A percentile compares a stretch with the other conserved stretches of the same genome.
Evolutionary conservation across 2,329 filamentous ascomycete species (phyloP).

Genomic region (Colletotrichum shisoi): DNA sequence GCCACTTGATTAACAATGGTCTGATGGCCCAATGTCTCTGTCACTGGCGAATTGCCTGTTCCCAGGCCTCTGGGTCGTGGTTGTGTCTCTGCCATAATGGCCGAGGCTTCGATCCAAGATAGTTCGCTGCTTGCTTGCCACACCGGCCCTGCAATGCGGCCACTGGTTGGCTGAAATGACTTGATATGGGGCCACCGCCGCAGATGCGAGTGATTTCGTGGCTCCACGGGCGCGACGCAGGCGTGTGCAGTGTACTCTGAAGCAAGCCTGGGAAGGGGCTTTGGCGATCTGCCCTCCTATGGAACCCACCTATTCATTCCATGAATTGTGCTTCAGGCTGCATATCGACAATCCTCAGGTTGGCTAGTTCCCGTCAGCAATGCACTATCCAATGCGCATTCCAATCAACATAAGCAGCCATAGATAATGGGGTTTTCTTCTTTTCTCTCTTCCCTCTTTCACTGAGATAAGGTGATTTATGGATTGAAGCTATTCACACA

Average conservation of each 20-base stretch:
- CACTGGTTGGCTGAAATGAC: slow-evolving; percentile 35
- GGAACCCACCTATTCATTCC: slow-evolving; percentile 5
- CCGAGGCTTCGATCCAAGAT: neutral
- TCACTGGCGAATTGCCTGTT: slow-evolving; percentile 4
- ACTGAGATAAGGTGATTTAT: slow-evolving; percentile 22
- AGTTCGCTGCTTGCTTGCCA: neutral
- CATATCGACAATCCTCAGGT: neutral
- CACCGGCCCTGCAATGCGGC: slow-evolving; percentile 27
- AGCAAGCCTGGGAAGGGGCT: neutral
- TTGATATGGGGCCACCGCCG: slow-evolving; percentile 29
- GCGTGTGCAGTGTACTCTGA: neutral
- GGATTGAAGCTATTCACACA: slow-evolving; percentile 36
- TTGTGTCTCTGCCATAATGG: neutral
- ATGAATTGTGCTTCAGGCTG: neutral
- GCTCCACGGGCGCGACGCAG: slow-evolving; percentile 24
- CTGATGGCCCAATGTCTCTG: slow-evolving; percentile 24
- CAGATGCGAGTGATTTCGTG: slow-evolving; percentile 29
- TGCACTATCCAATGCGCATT: neutral
- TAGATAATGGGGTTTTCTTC: neutral
- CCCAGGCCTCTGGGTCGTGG: slow-evolving; percentile 4
- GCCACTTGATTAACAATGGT: slow-evolving; percentile 14
- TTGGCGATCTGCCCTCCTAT: slow-evolving; percentile 12
- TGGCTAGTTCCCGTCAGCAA: neutral
- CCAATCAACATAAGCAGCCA: neutral
- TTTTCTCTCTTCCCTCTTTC: neutral